Evolutionary conservation across 106 monocot species (phyloP).

Genomic region (Dioscorea dumetorum): DNA sequence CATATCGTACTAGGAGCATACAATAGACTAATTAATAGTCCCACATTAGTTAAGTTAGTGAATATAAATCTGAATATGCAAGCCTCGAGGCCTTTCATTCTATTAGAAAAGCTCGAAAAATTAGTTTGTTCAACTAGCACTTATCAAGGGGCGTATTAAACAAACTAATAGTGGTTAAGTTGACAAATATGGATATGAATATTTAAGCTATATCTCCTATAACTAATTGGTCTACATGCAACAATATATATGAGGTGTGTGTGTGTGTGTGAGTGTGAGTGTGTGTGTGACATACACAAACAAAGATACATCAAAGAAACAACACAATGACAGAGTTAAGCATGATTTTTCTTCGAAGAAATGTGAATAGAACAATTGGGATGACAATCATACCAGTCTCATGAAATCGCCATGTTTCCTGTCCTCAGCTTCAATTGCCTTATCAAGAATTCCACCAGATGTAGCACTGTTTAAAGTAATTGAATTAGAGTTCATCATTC

Average conservation of each 20-base stretch:
- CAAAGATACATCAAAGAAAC: background rate
- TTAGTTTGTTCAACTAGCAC: too few species aligned
- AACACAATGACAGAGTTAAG: too few species aligned
- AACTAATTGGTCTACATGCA: background rate
- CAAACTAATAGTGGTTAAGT: too few species aligned
- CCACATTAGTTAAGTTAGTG: too few species aligned
- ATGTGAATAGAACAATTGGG: background rate
- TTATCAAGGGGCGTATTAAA: too few species aligned
- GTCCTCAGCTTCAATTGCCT: slow-evolving; percentile 89
- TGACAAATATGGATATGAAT: too few species aligned
- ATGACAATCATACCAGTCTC: slow-evolving; percentile 27
- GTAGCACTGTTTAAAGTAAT: slow-evolving; percentile 45
- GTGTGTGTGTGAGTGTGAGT: too few species aligned
- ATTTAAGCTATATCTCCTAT: background rate
- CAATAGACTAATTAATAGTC: too few species aligned
- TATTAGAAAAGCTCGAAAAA: too few species aligned
- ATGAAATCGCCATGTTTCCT: slow-evolving; percentile 89
- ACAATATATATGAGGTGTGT: background rate
- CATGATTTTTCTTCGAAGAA: background rate
- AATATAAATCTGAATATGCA: too few species aligned
- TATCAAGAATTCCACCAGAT: slow-evolving; percentile 84
- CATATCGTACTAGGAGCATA: too few species aligned
- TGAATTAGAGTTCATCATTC: background rate
- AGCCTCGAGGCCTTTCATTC: too few species aligned
- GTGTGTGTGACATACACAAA: background rate